Conservation (phyloP, 2,329 filamentous ascomycete genomes). For the Graphilbum fragrans region DNA sequence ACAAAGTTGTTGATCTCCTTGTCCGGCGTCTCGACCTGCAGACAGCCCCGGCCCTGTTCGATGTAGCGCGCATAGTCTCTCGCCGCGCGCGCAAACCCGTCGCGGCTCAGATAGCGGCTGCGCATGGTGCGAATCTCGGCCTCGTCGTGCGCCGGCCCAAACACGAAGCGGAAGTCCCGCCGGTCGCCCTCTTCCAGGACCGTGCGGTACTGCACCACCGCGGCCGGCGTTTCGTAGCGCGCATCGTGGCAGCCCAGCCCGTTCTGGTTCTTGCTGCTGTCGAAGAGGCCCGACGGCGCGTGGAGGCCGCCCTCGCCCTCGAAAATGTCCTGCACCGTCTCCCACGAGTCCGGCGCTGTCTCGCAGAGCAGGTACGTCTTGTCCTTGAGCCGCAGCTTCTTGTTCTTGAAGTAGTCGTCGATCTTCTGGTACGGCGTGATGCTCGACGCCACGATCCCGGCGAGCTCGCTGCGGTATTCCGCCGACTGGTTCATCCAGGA, state of each 20-base stretch:
- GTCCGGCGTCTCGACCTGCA: conserved; percentile 41
- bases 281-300: conserved; percentile 30
- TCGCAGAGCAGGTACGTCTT: conserved; percentile 46
- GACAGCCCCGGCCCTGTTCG: conserved; percentile 33
- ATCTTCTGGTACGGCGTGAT: conserved; percentile 46
- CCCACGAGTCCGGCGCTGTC: conserved; percentile 36
- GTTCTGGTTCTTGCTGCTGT: conserved; percentile 12
- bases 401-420: conserved; percentile 44
- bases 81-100: conserved; percentile 31
- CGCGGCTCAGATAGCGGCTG: conserved; percentile 33
- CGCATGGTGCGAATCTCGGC: conserved; percentile 33
- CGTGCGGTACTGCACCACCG: conserved; percentile 38
- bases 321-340: conserved; percentile 37
- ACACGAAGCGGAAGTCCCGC: conserved; percentile 39
- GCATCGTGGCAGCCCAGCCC: conserved; percentile 32
- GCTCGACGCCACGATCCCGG: conserved; percentile 36
- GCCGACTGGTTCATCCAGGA: conserved; percentile 51
- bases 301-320: conserved; percentile 44
- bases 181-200: conserved; percentile 25
- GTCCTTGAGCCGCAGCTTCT: conserved; percentile 40
- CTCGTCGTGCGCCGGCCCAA: conserved; percentile 41
- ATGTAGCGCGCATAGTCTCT: conserved; percentile 39
- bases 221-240: conserved; percentile 41
- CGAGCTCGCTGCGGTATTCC: conserved; percentile 34
- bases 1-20: conserved; percentile 43